These are phyloP conservation scores for Penicillium sp. DNA, from an alignment of 2,329 filamentous ascomycete genomes.

Conservation along the genomic window DNA sequence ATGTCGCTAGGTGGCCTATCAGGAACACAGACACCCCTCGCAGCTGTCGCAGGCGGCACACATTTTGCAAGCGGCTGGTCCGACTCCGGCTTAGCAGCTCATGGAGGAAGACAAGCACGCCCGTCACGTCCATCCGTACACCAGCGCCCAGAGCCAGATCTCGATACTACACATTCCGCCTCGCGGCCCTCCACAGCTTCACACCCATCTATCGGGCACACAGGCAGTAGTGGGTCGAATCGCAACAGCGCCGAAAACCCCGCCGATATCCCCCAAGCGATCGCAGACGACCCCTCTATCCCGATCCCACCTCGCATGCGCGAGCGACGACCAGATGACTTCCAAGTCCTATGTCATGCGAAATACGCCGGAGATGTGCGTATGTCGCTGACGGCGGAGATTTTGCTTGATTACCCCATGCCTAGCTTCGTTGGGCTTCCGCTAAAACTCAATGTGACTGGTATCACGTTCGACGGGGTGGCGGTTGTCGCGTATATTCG, in stretches of 20 bases:
- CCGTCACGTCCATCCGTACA: constrained; percentile 14
- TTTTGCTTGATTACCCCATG: constrained; percentile 97
- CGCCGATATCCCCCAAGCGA: constrained; percentile 21
- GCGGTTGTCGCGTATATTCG: constrained; percentile 90
- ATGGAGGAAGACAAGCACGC: constrained; percentile 14
- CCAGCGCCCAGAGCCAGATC: constrained; percentile 32
- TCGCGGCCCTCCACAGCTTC: constrained; percentile 46
- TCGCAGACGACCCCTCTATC: constrained; percentile 20
- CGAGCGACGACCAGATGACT: constrained; percentile 78
- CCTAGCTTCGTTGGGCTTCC: constrained; percentile 96
- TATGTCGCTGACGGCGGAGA: constrained; percentile 88
- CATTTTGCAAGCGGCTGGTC: constrained; percentile 42
- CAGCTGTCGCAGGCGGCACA: constrained; percentile 46
- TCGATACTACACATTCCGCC: constrained; percentile 38
- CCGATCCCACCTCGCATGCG: constrained; percentile 57
- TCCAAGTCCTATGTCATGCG: constrained; percentile 90
- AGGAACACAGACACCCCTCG: constrained; percentile 50
- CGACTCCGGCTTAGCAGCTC: constrained; percentile 26
- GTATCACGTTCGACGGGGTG: constrained; percentile 90
- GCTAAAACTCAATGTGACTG: constrained; percentile 90
- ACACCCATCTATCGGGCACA: constrained; percentile 26
- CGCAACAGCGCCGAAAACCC: constrained; percentile 25
- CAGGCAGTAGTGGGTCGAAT: constrained; percentile 26
- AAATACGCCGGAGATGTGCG: constrained; percentile 85
- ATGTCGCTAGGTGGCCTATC: constrained; percentile 50